phyloP scores from a whole-genome alignment of 1,284 basidiomycete genomes.

The Puccinia horiana region DNA sequence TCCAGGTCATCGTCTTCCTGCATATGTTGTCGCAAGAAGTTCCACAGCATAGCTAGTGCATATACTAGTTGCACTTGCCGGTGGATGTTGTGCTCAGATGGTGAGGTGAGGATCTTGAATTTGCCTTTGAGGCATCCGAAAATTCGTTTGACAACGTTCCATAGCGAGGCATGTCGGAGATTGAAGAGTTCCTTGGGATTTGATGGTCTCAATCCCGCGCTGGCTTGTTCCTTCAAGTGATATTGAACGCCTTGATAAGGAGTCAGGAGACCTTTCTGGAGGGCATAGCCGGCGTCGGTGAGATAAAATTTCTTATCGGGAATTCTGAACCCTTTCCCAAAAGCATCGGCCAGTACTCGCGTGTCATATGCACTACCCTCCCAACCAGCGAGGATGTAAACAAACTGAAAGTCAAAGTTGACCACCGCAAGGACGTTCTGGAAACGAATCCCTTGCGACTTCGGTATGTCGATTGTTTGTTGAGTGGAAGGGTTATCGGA shows the following conservation, averaged over 20 bases:
- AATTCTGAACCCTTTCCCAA: neutral
- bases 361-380: neutral
- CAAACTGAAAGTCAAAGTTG: neutral
- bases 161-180: neutral
- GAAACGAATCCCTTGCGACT: neutral
- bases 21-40: neutral
- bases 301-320: neutral
- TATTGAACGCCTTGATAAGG: too few relatives aligned
- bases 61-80: neutral
- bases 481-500: neutral
- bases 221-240: constrained; percentile 59
- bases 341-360: neutral
- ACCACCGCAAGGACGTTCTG: neutral
- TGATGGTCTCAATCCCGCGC: neutral
- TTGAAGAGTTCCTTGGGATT: neutral
- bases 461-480: neutral
- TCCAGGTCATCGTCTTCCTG: neutral
- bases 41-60: neutral
- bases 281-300: neutral
- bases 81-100: neutral
- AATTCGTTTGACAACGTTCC: neutral
- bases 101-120: neutral
- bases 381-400: neutral
- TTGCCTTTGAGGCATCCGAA: neutral
- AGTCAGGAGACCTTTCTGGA: constrained; percentile 49